These are phyloP conservation scores for Senna siamea DNA, from an alignment of 306 rosid species.

Conservation along the genomic window DNA sequence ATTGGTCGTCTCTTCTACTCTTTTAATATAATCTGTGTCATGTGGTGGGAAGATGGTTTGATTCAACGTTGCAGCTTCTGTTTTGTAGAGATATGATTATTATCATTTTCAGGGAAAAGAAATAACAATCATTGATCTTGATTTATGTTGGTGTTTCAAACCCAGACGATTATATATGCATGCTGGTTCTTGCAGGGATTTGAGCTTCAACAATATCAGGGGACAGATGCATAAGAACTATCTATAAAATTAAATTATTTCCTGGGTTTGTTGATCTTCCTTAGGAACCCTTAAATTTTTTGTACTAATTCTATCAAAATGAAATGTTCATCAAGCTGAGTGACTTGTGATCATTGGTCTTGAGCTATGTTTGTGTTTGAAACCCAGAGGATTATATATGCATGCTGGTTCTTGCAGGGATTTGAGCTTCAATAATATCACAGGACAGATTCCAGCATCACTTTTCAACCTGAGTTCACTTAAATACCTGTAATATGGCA, in stretches of 20 bases:
- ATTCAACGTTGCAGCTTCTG: neutral
- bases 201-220: conserved; percentile 82
- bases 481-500: conserved; percentile 57
- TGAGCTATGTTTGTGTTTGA: too few relatives aligned
- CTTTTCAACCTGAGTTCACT: conserved; percentile 73
- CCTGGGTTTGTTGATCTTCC: too few relatives aligned
- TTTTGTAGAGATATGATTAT: neutral
- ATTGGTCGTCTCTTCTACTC: neutral
- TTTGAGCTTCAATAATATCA: conserved; percentile 84
- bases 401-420: conserved; percentile 58
- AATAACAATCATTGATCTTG: neutral
- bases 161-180: neutral
- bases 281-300: neutral
- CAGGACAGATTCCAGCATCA: conserved; percentile 59
- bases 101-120: neutral
- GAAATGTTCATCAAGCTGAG: conserved; percentile 12
- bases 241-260: too few relatives aligned
- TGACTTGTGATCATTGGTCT: too few relatives aligned
- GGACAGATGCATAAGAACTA: too few relatives aligned
- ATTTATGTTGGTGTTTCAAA: neutral
- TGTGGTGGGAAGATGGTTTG: neutral
- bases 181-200: conserved; percentile 64
- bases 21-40: conserved; percentile 1
- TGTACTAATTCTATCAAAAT: conserved; percentile 1
- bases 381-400: neutral